These are phyloP conservation scores for Naegleria lovaniensis DNA, from an alignment of 208 protist species.

Conservation along the genomic window DNA sequence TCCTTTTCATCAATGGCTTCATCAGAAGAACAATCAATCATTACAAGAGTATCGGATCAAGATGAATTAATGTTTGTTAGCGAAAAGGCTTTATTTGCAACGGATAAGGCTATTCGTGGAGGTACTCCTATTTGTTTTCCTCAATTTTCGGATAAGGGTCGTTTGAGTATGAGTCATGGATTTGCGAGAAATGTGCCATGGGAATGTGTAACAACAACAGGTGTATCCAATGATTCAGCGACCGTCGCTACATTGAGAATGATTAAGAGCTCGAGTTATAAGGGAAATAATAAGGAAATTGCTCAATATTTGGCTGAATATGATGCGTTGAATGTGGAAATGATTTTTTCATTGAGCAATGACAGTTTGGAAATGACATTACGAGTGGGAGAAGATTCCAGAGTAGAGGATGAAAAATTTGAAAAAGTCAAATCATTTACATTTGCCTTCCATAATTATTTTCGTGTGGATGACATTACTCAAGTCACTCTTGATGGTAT, in stretches of 20 bases:
- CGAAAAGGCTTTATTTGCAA: not conserved
- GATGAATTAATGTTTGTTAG: not conserved
- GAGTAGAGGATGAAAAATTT: not conserved
- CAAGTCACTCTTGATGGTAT: not conserved
- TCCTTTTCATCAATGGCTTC: too few relatives aligned
- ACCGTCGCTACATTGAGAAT: not conserved
- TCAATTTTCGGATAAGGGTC: not conserved
- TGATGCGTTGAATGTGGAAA: not conserved
- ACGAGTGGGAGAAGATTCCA: not conserved
- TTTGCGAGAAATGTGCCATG: not conserved
- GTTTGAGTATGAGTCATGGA: not conserved
- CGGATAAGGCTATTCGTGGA: not conserved
- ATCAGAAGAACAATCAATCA: too few relatives aligned
- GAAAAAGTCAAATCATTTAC: not conserved
- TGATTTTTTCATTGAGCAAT: not conserved
- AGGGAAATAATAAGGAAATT: not conserved
- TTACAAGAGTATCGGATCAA: too few relatives aligned
- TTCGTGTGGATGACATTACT: not conserved
- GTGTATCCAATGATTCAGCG: not conserved
- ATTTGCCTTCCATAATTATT: constrained; percentile 25
- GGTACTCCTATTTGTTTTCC: not conserved
- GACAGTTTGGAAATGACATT: not conserved
- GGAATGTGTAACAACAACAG: not conserved
- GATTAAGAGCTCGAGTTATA: not conserved
- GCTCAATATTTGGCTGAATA: not conserved